Evolutionary conservation across 2,329 filamentous ascomycete genomes (phyloP).

Genomic region (Seiridium unicorne): DNA sequence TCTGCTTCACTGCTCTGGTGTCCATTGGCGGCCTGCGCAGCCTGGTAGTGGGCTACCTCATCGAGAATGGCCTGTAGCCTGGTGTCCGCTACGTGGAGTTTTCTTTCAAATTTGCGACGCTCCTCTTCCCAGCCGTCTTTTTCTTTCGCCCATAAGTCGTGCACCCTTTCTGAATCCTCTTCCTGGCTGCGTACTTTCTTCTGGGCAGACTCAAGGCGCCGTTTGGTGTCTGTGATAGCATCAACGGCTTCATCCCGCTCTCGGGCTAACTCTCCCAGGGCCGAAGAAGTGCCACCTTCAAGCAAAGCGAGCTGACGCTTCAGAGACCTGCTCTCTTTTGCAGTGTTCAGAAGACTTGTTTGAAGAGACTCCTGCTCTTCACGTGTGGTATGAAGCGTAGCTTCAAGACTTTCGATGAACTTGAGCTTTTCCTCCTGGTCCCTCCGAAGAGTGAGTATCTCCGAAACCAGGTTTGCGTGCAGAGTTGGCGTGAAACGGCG

Average conservation of each 20-base stretch:
- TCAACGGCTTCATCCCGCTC: slow-evolving; percentile 86
- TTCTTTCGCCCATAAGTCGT: slow-evolving; percentile 80
- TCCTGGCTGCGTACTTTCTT: slow-evolving; percentile 78
- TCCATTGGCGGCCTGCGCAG: slow-evolving; percentile 41
- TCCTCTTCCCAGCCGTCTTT: slow-evolving; percentile 84
- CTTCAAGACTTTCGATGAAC: slow-evolving; percentile 82
- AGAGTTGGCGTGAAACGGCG: slow-evolving; percentile 92
- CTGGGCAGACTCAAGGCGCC: slow-evolving; percentile 73
- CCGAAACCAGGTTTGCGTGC: slow-evolving; percentile 90
- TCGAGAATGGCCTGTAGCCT: slow-evolving; percentile 81
- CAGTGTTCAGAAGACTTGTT: slow-evolving; percentile 57
- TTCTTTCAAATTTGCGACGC: slow-evolving; percentile 77
- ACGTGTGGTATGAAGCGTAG: slow-evolving; percentile 66
- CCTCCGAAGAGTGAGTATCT: slow-evolving; percentile 82
- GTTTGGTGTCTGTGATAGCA: slow-evolving; percentile 67
- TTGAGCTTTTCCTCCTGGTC: slow-evolving; percentile 89
- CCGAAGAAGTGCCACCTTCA: slow-evolving; percentile 84
- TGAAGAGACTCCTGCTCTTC: slow-evolving; percentile 73
- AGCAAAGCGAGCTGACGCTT: slow-evolving; percentile 84
- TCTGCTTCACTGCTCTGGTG: slow-evolving; percentile 51
- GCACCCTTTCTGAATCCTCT: slow-evolving; percentile 76
- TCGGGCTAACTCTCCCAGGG: slow-evolving; percentile 76
- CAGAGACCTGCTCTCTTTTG: slow-evolving; percentile 75
- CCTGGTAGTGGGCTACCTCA: slow-evolving; percentile 74
- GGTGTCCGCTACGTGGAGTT: slow-evolving; percentile 85